Percentiles rank a stretch among this genome's conserved stretches.
These are phyloP conservation scores for Rubia peregrina DNA, from an alignment of 305 asterid species.

Conservation along the genomic window DNA sequence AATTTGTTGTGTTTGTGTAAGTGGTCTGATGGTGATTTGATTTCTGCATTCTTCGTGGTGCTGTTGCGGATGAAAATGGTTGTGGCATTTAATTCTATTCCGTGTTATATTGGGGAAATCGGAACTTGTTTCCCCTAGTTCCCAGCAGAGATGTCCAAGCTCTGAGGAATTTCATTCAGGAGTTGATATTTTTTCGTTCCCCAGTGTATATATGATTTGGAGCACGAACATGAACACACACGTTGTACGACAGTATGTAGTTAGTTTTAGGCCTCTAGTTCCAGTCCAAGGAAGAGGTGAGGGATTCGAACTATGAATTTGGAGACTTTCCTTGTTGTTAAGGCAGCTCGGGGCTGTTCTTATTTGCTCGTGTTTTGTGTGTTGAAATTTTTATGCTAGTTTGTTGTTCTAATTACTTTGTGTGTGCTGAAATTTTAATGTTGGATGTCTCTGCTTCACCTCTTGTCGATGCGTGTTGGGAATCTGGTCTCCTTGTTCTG, in stretches of 20 bases:
- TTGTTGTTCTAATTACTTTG: too few relatives aligned
- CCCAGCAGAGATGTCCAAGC: conserved; percentile 48
- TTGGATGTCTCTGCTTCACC: conserved; percentile 71
- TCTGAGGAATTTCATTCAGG: conserved; percentile 55
- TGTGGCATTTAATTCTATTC: conserved; percentile 45
- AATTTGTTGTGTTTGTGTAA: not conserved
- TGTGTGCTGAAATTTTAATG: not conserved
- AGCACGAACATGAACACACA: conserved; percentile 28
- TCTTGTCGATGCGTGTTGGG: conserved; percentile 67
- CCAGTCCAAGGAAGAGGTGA: conserved; percentile 15
- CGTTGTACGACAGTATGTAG: conserved; percentile 31
- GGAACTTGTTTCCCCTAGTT: conserved; percentile 47
- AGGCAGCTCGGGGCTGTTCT: not conserved
- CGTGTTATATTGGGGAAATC: conserved; percentile 63
- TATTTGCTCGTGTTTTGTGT: too few relatives aligned
- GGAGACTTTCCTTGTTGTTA: not conserved
- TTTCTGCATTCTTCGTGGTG: conserved; percentile 21
- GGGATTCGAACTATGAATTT: not conserved
- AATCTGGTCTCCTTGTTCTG: conserved; percentile 67
- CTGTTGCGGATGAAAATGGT: conserved; percentile 32
- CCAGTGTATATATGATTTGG: conserved; percentile 36
- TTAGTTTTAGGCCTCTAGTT: conserved; percentile 24
- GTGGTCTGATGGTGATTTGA: not conserved
- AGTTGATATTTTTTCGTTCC: conserved; percentile 27
- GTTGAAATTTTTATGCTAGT: too few relatives aligned